Conservation (phyloP, 2,329 filamentous ascomycete genomes). For the Trichoderma breve region DNA sequence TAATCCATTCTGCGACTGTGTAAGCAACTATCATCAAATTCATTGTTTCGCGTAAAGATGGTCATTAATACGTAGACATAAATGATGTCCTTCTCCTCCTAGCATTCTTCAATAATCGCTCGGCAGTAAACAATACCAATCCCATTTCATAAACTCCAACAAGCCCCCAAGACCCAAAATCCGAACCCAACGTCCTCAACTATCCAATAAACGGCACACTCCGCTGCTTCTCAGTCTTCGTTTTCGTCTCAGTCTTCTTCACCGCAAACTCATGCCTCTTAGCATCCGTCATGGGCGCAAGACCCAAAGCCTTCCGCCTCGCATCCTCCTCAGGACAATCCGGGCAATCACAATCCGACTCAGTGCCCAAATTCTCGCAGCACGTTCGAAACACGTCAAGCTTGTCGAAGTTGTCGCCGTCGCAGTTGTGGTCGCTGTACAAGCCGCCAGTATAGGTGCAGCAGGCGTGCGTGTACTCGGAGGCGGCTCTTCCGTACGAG, state of each 20-base stretch:
- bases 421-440: neutral
- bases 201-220: neutral
- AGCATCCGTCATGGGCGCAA: neutral
- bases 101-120: neutral
- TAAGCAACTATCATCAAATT: neutral
- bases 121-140: neutral
- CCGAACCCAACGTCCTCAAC: accelerated
- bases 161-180: neutral
- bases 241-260: neutral
- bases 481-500: neutral
- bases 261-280: neutral
- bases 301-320: neutral
- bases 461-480: neutral
- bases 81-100: neutral
- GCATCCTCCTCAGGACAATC: neutral
- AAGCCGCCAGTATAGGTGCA: neutral
- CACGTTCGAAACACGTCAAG: neutral
- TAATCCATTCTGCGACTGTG: neutral
- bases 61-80: neutral
- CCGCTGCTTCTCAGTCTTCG: neutral
- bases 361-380: neutral
- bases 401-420: neutral
- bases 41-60: neutral
- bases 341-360: neutral
- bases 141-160: neutral